Evolutionary conservation across 805 yeast genomes (phyloP), one percentile per base, ranked within the genome.

Genomic region (Nakazawaea holstii): DNA sequence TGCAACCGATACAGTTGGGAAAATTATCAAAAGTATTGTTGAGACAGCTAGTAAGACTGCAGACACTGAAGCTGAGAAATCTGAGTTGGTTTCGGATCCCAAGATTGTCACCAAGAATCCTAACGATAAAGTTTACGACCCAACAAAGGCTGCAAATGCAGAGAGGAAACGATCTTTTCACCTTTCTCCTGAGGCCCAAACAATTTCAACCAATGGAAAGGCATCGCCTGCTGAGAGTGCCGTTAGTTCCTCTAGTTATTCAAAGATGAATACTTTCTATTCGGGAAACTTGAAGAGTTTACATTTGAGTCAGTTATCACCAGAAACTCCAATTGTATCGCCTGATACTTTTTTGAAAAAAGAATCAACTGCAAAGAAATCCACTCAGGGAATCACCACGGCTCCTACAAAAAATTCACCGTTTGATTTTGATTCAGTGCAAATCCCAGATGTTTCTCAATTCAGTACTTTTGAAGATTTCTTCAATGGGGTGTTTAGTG

Each of bases 1-100:
- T 56, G 81, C 80, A 2, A 78, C 83, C 0, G 81, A 76, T 48
- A 77, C 80, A 5, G 79, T 80, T 35, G 82, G 83, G 2, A 70
- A 70, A 45, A 74, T 80, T 41, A 73, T 80, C 41, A 73, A 72
- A 53, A 68, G 73, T 27, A 59, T 80, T 27, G 76, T 78, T 27
- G 80, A 75, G 43, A 60, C 67, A 2, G 72, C 76, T 8, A 66
- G 61, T 48, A 59, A 57, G 11, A 52, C 53, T 35, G 57, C 49
- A 35, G 38, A 40, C 28, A 14, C 41, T 27, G 31, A 17, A 31
- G 20, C 43, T 39, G 28, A 37, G 43, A 15, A 47, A 40, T 36
- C 44, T 10, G 33, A 35, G 9, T 11, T 29, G 28, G 36, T 10
- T 10, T 10, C 45, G 1, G 27, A 36, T 24, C 35, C 42, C 6